phyloP scores from a whole-genome alignment of 2,329 filamentous ascomycete genomes.

The Bipolaris victoriae region DNA sequence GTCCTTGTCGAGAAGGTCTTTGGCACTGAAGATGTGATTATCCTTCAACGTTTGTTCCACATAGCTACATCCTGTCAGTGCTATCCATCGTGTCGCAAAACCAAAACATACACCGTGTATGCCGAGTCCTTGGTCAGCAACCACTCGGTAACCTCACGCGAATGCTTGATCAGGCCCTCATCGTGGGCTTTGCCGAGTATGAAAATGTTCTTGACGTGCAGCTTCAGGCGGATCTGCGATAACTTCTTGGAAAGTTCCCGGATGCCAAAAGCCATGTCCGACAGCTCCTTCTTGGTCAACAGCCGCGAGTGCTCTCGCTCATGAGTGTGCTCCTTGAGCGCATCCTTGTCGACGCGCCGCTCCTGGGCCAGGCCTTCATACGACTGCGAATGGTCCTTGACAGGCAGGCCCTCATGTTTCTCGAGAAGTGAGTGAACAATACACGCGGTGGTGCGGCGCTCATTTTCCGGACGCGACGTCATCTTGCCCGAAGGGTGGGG shows the following conservation, averaged over 20 bases:
- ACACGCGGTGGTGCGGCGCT: slow-evolving; percentile 58
- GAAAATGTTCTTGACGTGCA: slow-evolving; percentile 83
- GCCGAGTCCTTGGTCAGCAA: slow-evolving; percentile 72
- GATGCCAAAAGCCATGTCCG: slow-evolving; percentile 96
- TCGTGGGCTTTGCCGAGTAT: slow-evolving; percentile 93
- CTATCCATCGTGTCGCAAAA: neutral
- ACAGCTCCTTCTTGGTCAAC: slow-evolving; percentile 91
- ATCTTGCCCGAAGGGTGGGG: slow-evolving; percentile 39
- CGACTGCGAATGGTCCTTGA: slow-evolving; percentile 31
- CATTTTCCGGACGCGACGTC: slow-evolving; percentile 44
- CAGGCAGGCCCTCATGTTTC: slow-evolving; percentile 47
- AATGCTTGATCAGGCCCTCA: slow-evolving; percentile 75
- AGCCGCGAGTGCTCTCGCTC: slow-evolving; percentile 68
- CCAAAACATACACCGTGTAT: slow-evolving; percentile 70
- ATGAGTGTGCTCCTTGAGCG: slow-evolving; percentile 39
- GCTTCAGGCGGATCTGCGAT: slow-evolving; percentile 79
- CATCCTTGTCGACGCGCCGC: slow-evolving; percentile 53
- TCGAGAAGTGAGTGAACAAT: slow-evolving; percentile 67
- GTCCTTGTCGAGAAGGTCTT: slow-evolving; percentile 70
- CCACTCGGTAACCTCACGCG: slow-evolving; percentile 80
- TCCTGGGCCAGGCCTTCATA: slow-evolving; percentile 46
- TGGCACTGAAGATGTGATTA: slow-evolving; percentile 74
- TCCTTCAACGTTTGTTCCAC: slow-evolving; percentile 77
- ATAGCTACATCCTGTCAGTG: slow-evolving; percentile 50
- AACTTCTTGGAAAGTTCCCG: slow-evolving; percentile 86